Evolutionary conservation across 1,139 yeast genomes (phyloP).

Genomic region (Fermentozyma sake): DNA sequence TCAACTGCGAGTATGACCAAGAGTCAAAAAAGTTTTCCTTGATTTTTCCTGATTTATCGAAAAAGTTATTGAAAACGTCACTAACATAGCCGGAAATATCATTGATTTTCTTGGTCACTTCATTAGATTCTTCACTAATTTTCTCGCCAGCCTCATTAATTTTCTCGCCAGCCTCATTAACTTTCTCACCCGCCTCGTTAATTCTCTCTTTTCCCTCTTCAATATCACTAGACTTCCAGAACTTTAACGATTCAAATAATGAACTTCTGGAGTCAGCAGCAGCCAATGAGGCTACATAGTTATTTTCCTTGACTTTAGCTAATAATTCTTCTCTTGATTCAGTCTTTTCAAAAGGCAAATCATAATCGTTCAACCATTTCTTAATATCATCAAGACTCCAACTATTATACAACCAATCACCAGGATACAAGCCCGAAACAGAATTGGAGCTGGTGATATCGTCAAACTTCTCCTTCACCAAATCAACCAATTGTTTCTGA

Average conservation of each 20-base stretch:
- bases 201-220: too few relatives aligned
- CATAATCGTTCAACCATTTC: constrained; percentile 44
- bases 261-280: constrained; percentile 32
- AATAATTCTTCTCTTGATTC: constrained; percentile 40
- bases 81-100: not conserved
- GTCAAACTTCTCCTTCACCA: constrained; percentile 35
- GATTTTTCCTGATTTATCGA: constrained; percentile 37
- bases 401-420: constrained; percentile 43
- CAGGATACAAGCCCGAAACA: constrained; percentile 46
- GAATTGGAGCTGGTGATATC: constrained; percentile 28
- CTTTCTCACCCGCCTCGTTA: not conserved
- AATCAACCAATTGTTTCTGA: constrained; percentile 30
- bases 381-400: constrained; percentile 44
- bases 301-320: constrained; percentile 36
- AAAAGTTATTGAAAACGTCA: too few relatives aligned
- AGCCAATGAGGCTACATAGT: constrained; percentile 34
- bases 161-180: not conserved
- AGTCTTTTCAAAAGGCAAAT: constrained; percentile 34
- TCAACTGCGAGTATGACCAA: constrained; percentile 28
- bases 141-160: not conserved
- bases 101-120: not conserved
- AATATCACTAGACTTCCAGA: constrained; percentile 24
- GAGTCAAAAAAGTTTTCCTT: constrained; percentile 43
- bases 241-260: constrained; percentile 34
- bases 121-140: not conserved